Evolutionary conservation across 495 filamentous ascomycete genomes (phyloP).

Genomic region (Trichodelitschia bisporula): DNA sequence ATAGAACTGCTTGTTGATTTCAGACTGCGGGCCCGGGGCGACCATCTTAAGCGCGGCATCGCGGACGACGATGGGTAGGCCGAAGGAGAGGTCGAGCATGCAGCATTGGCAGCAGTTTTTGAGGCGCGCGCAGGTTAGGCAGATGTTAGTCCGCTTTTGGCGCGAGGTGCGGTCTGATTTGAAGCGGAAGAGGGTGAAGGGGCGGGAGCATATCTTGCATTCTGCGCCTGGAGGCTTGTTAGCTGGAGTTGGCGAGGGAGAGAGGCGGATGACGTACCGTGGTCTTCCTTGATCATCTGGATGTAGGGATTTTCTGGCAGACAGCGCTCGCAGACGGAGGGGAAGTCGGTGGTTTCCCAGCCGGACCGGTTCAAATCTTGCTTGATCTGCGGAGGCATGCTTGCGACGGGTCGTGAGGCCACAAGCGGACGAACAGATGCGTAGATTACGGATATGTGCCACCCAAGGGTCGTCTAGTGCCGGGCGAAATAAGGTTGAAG

Average conservation of each 20-base stretch:
- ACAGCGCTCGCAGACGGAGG: slow-evolving; percentile 47
- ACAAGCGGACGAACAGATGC: no score
- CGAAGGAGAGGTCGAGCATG: slow-evolving; percentile 92
- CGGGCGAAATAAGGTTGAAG: no score
- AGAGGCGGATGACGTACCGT: slow-evolving; percentile 39
- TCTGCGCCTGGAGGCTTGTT: slow-evolving; percentile 17
- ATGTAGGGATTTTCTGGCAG: slow-evolving; percentile 94
- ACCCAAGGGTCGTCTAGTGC: no score
- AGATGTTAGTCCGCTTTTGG: slow-evolving; percentile 73
- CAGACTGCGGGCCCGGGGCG: slow-evolving; percentile 69
- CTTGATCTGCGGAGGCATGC: slow-evolving; percentile 56
- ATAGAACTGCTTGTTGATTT: slow-evolving; percentile 89
- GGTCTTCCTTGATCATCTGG: slow-evolving; percentile 93
- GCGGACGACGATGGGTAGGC: slow-evolving; percentile 73
- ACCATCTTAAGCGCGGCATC: slow-evolving; percentile 98
- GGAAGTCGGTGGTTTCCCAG: slow-evolving; percentile 66
- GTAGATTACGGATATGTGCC: no score
- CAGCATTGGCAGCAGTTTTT: slow-evolving; percentile 98
- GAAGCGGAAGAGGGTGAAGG: slow-evolving; percentile 92
- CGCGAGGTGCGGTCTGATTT: slow-evolving; percentile 71
- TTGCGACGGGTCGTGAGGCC: no score
- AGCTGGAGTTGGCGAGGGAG: background rate
- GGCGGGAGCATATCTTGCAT: slow-evolving; percentile 75
- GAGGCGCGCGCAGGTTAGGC: slow-evolving; percentile 79
- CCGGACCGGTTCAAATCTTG: slow-evolving; percentile 91